Percentiles rank a stretch among this genome's conserved stretches.
phyloP scores from a whole-genome alignment of 2,329 filamentous ascomycete species.

The Colletotrichum sp. region DNA sequence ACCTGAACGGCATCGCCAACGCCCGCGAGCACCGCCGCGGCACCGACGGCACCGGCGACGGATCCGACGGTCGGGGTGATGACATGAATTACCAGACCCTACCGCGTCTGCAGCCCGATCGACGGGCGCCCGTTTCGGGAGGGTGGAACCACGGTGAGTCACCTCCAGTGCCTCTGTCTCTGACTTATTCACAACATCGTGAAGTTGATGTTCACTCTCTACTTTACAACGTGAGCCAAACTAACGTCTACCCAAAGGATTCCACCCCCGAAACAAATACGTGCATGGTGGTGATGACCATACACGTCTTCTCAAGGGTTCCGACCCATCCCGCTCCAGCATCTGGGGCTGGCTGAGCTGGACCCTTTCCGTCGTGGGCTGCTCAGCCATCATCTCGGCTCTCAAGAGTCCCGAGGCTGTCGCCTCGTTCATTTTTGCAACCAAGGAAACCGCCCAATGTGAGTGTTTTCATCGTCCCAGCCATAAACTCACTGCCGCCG shows the following conservation, averaged over 20 bases:
- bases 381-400: constrained; percentile 33
- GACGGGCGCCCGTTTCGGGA: constrained; percentile 19
- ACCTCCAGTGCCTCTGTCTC: not conserved
- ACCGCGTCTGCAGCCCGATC: constrained; percentile 16
- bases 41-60: constrained; percentile 35
- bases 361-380: constrained; percentile 45
- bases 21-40: constrained; percentile 47
- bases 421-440: constrained; percentile 3
- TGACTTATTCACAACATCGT: not conserved
- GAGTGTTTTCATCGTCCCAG: not conserved
- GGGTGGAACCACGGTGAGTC: constrained; percentile 15
- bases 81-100: constrained; percentile 23
- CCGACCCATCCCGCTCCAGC: constrained; percentile 30
- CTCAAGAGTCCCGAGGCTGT: constrained; percentile 21
- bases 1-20: constrained; percentile 61
- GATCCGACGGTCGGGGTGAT: constrained; percentile 3
- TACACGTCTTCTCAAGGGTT: constrained; percentile 32
- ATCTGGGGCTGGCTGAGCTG: constrained; percentile 46
- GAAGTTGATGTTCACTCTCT: not conserved
- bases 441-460: not conserved
- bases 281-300: constrained; percentile 46
- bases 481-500: not conserved
- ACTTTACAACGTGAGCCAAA: not conserved
- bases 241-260: not conserved
- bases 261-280: constrained; percentile 21